phyloP scores from a whole-genome alignment of 139 green algal genomes.

The Protoeuglena noctilucae region DNA sequence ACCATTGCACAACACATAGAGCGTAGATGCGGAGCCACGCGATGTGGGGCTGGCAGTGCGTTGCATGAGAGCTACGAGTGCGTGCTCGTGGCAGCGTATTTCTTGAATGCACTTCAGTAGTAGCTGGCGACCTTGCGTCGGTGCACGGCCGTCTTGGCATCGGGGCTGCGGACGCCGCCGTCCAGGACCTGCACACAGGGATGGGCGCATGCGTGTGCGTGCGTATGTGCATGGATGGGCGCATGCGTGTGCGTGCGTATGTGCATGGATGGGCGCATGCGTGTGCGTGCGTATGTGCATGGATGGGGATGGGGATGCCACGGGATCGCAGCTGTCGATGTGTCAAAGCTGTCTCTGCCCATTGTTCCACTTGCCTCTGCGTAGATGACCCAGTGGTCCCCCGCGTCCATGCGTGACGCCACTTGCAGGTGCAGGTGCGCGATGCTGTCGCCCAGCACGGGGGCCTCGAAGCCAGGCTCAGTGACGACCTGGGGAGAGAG shows the following conservation, averaged over 20 bases:
- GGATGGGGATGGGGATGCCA: too few species aligned
- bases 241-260: neutral
- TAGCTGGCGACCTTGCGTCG: conserved; percentile 77
- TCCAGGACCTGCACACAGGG: conserved; percentile 28
- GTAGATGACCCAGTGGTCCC: conserved; percentile 95
- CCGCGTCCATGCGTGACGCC: conserved; percentile 73
- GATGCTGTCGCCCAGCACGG: conserved; percentile 42
- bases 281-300: neutral
- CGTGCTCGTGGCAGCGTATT: too few species aligned
- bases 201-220: too few species aligned
- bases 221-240: neutral
- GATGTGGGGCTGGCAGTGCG: too few species aligned
- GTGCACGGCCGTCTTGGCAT: conserved; percentile 74
- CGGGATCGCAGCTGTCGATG: too few species aligned
- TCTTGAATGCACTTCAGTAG: too few species aligned
- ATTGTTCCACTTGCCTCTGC: conserved; percentile 36
- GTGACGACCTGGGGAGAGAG: too few species aligned
- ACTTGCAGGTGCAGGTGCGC: conserved; percentile 81
- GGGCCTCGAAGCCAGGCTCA: conserved; percentile 10
- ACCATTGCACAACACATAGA: too few species aligned
- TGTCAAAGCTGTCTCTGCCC: neutral
- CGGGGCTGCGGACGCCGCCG: conserved; percentile 51
- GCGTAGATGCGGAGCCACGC: too few species aligned
- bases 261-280: neutral
- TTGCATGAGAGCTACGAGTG: too few species aligned